Base-by-base conservation (phyloP, 352 stramenopile genomes). In the Phytophthora pluvialis region DNA sequence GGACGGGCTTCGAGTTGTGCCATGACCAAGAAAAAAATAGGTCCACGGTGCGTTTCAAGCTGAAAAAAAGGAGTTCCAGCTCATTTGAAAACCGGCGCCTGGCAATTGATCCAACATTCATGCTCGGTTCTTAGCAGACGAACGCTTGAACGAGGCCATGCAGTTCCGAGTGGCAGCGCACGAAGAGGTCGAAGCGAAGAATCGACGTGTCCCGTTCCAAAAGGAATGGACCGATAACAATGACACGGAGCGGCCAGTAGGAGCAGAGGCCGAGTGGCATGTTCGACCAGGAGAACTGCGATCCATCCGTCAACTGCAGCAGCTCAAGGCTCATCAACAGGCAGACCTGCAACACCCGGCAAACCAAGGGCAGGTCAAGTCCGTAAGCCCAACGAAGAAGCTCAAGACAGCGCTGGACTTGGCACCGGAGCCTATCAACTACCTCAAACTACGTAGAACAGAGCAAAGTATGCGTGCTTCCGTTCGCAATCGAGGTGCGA, bases 401-500 rank as follows among this genome's bases (percentile, higher is more conserved):
- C 11, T 49, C 10, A 51, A 42, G 43, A 28, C 46, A 11, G 46
- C 38, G 16, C 11, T 75, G 21, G 45, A 72, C 28, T 40, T 76
- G 31, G 11, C 57, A 0, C 71, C 72, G 0, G 81, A 90, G 47
- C 73, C 77, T 3, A 77, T 93, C 62, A 77, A 91, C 60, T 93
- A 91, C 72, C 51, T 93, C 11, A 76, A 73, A 12, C 62, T 90
- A 10, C 78, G 84, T 9, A 78, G 84, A 33, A 93, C 80, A 5
- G 70, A 88, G 43, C 69, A 80, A 13, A 91, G 81, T 61, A 76
- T 67, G 25, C 64, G 63, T 3, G 81, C 84, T 18, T 49, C 84
- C 3, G 18, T 72, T 25, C 76, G 81, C 12, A 91, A 86, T 40
- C 81, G 80, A 35, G 56, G 75, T 4, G 70, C 66, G 10, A 65